Evolutionary conservation across 345 rosid species (phyloP).

Genomic region (Viola odorata): DNA sequence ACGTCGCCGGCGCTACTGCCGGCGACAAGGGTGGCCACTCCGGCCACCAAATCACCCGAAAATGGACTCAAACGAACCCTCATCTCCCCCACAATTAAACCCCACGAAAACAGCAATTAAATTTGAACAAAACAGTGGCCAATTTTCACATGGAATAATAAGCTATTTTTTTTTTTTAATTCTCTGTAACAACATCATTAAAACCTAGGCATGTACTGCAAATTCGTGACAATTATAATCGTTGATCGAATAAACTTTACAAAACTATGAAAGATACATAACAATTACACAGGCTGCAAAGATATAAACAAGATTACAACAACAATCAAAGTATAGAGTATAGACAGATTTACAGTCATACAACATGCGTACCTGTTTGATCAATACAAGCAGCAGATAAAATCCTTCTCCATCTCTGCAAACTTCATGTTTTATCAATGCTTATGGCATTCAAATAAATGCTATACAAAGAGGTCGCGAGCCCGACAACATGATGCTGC

Average conservation of each 20-base stretch:
- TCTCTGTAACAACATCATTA: no score
- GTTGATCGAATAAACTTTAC: constrained; percentile 19
- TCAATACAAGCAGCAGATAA: constrained; percentile 15
- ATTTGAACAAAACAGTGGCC: no score
- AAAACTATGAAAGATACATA: constrained; percentile 17
- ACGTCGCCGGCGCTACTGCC: no score
- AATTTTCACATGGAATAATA: no score
- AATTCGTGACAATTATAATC: not conserved
- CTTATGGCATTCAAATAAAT: constrained; percentile 18
- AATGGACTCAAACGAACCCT: no score
- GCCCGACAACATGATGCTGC: constrained; percentile 19
- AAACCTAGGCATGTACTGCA: no score
- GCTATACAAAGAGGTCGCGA: constrained; percentile 19
- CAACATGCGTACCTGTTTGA: constrained; percentile 14
- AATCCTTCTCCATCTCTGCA: constrained; percentile 3
- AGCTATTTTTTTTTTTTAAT: no score
- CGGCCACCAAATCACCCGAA: no score
- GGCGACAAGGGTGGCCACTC: no score
- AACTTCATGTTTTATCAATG: constrained; percentile 2
- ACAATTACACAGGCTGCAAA: constrained; percentile 7
- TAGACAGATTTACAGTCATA: constrained; percentile 18
- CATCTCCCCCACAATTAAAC: no score
- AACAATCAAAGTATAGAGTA: constrained; percentile 14
- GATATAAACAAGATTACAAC: no score
- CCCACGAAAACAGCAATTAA: no score